Conservation (phyloP, 352 stramenopile species). For the Globisporangium sylvaticum region DNA sequence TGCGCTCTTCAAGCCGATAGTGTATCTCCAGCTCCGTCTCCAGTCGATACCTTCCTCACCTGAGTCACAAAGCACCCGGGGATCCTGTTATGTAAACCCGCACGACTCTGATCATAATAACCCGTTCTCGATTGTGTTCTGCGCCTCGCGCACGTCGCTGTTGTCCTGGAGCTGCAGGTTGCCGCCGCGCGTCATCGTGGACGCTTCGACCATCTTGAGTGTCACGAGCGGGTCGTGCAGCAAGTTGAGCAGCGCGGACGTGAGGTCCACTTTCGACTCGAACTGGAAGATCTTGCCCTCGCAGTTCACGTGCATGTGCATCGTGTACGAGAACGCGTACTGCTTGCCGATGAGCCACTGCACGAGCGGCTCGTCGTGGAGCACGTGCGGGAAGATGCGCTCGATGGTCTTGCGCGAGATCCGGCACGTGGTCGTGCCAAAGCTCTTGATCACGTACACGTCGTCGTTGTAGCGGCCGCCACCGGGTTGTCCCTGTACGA, state of each 20-base stretch:
- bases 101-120: constrained; percentile 17
- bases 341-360: constrained; percentile 41
- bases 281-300: constrained; percentile 39
- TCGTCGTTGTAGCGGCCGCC: constrained; percentile 18
- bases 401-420: constrained; percentile 40
- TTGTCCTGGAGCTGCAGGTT: constrained; percentile 25
- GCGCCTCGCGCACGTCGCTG: constrained; percentile 28
- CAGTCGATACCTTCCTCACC: too few species aligned
- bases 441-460: constrained; percentile 30
- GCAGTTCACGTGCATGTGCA: constrained; percentile 33
- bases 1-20: too few species aligned
- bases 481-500: constrained; percentile 2
- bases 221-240: constrained; percentile 30
- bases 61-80: too few species aligned
- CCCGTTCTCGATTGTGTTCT: constrained; percentile 35
- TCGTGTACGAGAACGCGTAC: constrained; percentile 39
- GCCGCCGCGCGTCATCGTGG: constrained; percentile 29
- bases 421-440: constrained; percentile 25
- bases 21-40: too few species aligned
- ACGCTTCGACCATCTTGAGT: constrained; percentile 29
- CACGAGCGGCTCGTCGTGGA: constrained; percentile 37
- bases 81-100: too few species aligned
- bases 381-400: constrained; percentile 41
- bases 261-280: constrained; percentile 39
- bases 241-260: constrained; percentile 28